Base-by-base conservation (phyloP, 805 yeast genomes). In the Wickerhamiella sergipiensis region DNA sequence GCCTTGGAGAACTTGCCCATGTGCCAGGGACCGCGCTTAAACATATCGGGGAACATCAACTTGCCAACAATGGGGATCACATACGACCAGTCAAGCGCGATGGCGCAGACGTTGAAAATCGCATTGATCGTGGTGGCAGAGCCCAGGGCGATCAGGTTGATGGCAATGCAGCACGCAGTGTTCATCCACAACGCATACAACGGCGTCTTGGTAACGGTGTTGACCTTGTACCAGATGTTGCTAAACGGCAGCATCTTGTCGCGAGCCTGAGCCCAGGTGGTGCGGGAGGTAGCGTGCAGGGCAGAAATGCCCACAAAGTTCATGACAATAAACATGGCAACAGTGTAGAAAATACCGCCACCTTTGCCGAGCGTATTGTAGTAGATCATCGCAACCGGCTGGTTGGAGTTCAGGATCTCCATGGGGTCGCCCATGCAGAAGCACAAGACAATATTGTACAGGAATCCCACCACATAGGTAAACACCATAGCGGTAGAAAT, bases 251-350 rank as follows among this genome's bases (percentile, higher is more conserved):
- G 70, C 47, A 87, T 87, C 56, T 80, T 78, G 63, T 83, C 90
- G 67, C 90, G 75, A 38, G 85, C 79, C 63, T 81, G 81, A 3
- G 87, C 86, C 81, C 85, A 83, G 52, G 80, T 71, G 60, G 81
- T 86, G 63, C 88, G 73, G 3, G 85, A 79, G 17, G 76, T 71
- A 6, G 87, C 86, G 46, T 80, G 75, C 49, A 80, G 67, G 48
- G 78, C 73, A 2, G 84, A 77, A 23, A 77, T 71, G 13, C 83
- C 82, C 79, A 81, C 82, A 52, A 81, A 67, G 64, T 77, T 80
- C 63, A 80, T 84, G 23, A 83, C 78, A 54, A 74, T 62, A 22
- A 80, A 76, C 61, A 79, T 75, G 43, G 81, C 62, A 1, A 78
- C 61, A 76, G 82, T 78, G 57, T 80, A 72, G 1, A 80, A 81